phyloP scores from a whole-genome alignment of 2,329 filamentous ascomycete genomes.

The Talaromyces pinophilus region DNA sequence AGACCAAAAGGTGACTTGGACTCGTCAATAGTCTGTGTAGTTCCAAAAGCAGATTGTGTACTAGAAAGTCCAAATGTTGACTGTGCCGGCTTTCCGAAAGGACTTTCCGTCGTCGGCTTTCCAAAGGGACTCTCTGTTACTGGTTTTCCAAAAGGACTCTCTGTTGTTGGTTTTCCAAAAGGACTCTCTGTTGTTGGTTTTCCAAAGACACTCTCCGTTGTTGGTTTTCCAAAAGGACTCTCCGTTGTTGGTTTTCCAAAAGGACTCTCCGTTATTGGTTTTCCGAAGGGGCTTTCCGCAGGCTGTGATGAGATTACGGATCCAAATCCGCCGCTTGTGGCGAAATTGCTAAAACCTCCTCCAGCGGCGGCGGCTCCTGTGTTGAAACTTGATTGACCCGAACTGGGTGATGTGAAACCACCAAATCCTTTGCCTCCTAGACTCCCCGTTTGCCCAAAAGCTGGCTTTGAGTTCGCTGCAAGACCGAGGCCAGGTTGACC shows the following conservation, averaged over 20 bases:
- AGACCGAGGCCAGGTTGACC: constrained; percentile 38
- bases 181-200: constrained; percentile 9
- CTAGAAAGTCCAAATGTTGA: constrained; percentile 36
- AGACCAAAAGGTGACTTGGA: constrained; percentile 36
- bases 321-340: constrained; percentile 40
- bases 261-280: constrained; percentile 28
- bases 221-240: too few species aligned
- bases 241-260: constrained; percentile 33
- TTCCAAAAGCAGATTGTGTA: constrained; percentile 31
- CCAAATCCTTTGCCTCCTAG: constrained; percentile 23
- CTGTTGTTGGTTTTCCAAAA: constrained; percentile 28
- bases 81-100: constrained; percentile 34
- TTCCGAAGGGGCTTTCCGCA: constrained; percentile 25
- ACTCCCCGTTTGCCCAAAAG: constrained; percentile 34
- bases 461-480: constrained; percentile 23
- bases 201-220: too few species aligned
- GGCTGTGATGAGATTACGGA: constrained; percentile 31
- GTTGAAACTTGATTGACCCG: constrained; percentile 20
- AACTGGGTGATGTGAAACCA: constrained; percentile 21
- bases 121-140: constrained; percentile 31
- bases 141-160: constrained; percentile 31
- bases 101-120: constrained; percentile 28
- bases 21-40: constrained; percentile 30
- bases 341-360: constrained; percentile 20
- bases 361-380: constrained; percentile 12